These are phyloP conservation scores for Solanum clarkiae DNA, from an alignment of 257 asterid species.

Conservation along the genomic window DNA sequence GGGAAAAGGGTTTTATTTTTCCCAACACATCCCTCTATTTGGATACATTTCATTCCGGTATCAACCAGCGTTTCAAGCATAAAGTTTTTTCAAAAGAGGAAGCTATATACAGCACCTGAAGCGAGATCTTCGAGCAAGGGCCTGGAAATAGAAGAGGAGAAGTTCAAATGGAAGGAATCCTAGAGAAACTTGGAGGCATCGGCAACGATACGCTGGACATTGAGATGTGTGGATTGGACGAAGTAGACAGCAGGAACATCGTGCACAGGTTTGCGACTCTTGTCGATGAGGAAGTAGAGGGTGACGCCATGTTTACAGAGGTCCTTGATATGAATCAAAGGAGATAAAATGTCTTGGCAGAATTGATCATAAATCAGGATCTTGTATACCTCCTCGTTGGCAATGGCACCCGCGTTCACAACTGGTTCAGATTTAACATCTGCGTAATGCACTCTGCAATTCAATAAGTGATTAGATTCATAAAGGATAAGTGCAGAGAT, in stretches of 20 bases:
- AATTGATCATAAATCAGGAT: slow-evolving; percentile 90
- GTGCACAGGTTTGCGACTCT: slow-evolving; percentile 92
- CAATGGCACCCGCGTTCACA: slow-evolving; percentile 62
- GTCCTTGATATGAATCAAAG: slow-evolving; percentile 95
- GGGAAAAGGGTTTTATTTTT: too few relatives aligned
- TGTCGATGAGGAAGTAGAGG: slow-evolving; percentile 81
- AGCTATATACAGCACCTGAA: slow-evolving; percentile 31
- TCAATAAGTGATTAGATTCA: not conserved
- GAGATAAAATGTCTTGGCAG: slow-evolving; percentile 88
- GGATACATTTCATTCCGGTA: not conserved
- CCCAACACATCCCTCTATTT: too few relatives aligned
- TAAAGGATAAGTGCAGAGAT: not conserved
- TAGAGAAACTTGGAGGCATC: slow-evolving; percentile 71
- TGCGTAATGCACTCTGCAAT: slow-evolving; percentile 76
- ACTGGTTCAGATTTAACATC: slow-evolving; percentile 95
- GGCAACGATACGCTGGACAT: slow-evolving; percentile 56
- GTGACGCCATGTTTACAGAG: slow-evolving; percentile 96
- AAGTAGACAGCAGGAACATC: slow-evolving; percentile 96
- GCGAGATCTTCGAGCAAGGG: slow-evolving; percentile 92
- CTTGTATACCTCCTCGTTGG: slow-evolving; percentile 92
- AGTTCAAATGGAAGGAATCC: slow-evolving; percentile 84
- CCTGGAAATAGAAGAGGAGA: slow-evolving; percentile 87
- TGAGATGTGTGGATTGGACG: slow-evolving; percentile 63
- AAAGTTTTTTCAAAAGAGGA: not conserved
- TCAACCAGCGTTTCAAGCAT: not conserved